Base-by-base conservation (phyloP, 768 basidiomycete genomes). In the Leccinum longicurvipes region DNA sequence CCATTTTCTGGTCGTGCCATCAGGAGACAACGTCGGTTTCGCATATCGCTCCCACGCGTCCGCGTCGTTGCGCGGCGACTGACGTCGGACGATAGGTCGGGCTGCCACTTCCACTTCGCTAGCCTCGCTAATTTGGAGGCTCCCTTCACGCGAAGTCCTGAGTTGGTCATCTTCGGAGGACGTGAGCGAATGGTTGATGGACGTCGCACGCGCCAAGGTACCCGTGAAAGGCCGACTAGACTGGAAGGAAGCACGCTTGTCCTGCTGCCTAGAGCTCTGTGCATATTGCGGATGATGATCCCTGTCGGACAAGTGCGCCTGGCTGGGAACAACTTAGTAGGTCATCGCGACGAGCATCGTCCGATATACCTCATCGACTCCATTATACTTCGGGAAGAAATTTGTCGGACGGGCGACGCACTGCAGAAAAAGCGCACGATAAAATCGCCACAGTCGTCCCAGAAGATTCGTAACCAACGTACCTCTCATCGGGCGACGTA, bases 1-100 rank as follows among this genome's bases (percentile, higher is more conserved):
- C 72, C 73, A 78, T 52, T 70, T 74, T 55, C 70, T 68, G 48
- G 68, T 65, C 15, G 70, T 64, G 19, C 73, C 73, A 58, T 72
- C 73, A 11, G 66, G 17, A 42, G 66, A 68, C 54, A 67, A 51
- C 24, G 71, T 73, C 50, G 68, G 72, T 46, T 66, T 68, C 12
- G 72, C 72, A 44, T 73, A 65, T 41, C 67, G 61, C 48, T 74
- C 72, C 72, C 72, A 73, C 47, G 62, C 51, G 17, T 74, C 71
- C 36, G 39, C 56, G 27, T 67, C 71, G 32, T 50, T 51, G 34
- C 70, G 67, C 10, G 69, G 65, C 5, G 72, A 67, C 15, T 54
- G 65, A 46, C 66, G 66, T n/a, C 51, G 66, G 24, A 47, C 48
- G 12, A 55, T 34, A 21, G 63, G 62, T n/a, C 57, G 67, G 8